Evolutionary conservation across 169 alveolate genomes (phyloP), one percentile per base, ranked within the genome.

Genomic region (Eimeria maxima): DNA sequence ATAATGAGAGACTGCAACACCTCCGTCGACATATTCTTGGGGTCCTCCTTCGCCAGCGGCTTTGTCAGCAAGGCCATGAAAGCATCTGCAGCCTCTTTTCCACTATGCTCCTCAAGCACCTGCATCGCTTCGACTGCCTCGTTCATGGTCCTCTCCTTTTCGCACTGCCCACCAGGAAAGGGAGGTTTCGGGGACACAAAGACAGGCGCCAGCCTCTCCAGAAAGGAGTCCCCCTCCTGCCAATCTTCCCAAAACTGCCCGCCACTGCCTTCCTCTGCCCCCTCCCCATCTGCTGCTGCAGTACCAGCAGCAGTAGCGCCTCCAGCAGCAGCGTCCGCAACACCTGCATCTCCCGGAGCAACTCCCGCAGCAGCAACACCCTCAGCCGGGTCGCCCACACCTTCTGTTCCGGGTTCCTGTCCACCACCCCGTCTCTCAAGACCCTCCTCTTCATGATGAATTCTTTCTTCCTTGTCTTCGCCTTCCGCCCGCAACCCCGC

Each of bases 41-140:
- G 69, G 63, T 53, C 60, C 24, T 44, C 71, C 47, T 80, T 80
- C 4, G 90, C 50, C 45, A 80, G 45, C 69, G 8, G 47, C 90
- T 80, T 80, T 4, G 67, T 80, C n/a, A 80, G 5, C 13, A 80
- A 50, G 45, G 45, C 90, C 24, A 45, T 13, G 24, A 80, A 80
- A 16, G 53, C 90, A 45, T 80, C 45, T 80, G 90, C 69, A 3
- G 71, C 71, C 1, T 47, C 69, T 8, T 50, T 47, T 13, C 67
- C 90, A 11, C 27, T 44, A 4, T 44, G 45, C 24, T 50, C 50
- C 47, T 47, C 67, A 1, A 80, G 24, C 38, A 50, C n/a, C 90
- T 47, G 45, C 27, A 8, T 24, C 50, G 60, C 45, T 27, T 44
- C 71, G 14, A 29, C 90, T 44, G 90, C 90, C 0, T 45, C 33